phyloP scores from a whole-genome alignment of 1,284 basidiomycete species.

The Cutaneotrichosporon sp. region DNA sequence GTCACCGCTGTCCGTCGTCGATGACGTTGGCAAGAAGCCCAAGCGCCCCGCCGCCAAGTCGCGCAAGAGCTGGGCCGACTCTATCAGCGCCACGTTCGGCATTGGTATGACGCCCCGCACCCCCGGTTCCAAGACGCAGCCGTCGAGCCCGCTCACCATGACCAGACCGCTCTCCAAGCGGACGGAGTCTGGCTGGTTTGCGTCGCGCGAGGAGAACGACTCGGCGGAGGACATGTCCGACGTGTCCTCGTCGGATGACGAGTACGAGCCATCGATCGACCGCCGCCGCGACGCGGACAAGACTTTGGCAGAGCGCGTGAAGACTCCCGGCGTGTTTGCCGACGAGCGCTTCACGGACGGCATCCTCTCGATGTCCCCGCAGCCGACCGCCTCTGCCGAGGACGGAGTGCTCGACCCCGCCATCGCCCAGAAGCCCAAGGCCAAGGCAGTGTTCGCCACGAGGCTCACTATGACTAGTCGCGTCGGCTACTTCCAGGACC shows the following conservation, averaged over 20 bases:
- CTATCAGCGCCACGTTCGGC: slow-evolving; percentile 45
- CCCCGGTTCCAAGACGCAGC: slow-evolving; percentile 19
- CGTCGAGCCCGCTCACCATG: slow-evolving; percentile 26
- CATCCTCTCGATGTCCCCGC: slow-evolving; percentile 16
- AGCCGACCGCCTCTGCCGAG: slow-evolving; percentile 14
- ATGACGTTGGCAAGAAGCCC: slow-evolving; percentile 57
- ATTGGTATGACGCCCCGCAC: slow-evolving; percentile 12
- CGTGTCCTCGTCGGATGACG: slow-evolving; percentile 20
- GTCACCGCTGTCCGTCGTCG: slow-evolving; percentile 84
- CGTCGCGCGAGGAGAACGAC: slow-evolving; percentile 59
- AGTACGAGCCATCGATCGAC: slow-evolving; percentile 35
- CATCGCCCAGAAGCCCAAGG: slow-evolving; percentile 30
- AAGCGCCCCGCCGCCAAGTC: slow-evolving; percentile 13
- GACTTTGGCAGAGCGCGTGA: slow-evolving; percentile 53
- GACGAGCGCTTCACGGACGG: slow-evolving; percentile 23
- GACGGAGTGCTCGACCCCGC: slow-evolving; percentile 16
- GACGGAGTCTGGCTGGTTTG: slow-evolving; percentile 44
- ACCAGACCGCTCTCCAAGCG: slow-evolving; percentile 19
- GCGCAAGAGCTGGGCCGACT: slow-evolving; percentile 56
- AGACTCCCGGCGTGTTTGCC: slow-evolving; percentile 42
- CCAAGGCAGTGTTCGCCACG: slow-evolving; percentile 66
- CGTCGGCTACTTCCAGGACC: slow-evolving; percentile 90
- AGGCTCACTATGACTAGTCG: slow-evolving; percentile 94
- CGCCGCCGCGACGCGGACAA: slow-evolving; percentile 52
- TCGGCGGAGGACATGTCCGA: slow-evolving; percentile 20